Evolutionary conservation across 176 grass and related monocot species (phyloP).

Genomic region (Poa annua): DNA sequence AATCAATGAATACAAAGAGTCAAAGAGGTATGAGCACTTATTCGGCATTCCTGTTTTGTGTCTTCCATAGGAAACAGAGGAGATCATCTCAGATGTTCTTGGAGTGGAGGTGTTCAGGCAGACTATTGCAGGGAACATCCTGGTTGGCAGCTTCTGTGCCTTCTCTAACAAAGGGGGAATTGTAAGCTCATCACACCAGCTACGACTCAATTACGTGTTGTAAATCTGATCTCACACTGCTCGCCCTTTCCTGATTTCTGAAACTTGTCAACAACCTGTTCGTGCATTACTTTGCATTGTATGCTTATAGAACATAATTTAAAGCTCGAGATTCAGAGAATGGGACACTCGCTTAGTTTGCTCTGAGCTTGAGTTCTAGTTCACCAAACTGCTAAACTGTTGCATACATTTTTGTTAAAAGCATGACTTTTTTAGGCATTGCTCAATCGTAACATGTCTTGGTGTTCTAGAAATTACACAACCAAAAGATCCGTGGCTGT

Average conservation of each 20-base stretch:
- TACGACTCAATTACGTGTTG: not conserved
- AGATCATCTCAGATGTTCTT: conserved; percentile 76
- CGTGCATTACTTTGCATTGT: not conserved
- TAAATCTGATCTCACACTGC: not conserved
- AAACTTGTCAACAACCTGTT: not conserved
- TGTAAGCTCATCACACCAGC: conserved; percentile 43
- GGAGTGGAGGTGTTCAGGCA: conserved; percentile 81
- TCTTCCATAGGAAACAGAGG: conserved; percentile 72
- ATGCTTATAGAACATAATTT: too few relatives aligned
- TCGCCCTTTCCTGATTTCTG: not conserved
- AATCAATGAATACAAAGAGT: not conserved
- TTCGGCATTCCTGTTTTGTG: not conserved
- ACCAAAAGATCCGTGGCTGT: not conserved
- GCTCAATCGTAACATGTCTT: conserved; percentile 15
- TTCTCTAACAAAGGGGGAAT: conserved; percentile 86
- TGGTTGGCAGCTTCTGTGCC: conserved; percentile 78
- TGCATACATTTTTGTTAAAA: not conserved
- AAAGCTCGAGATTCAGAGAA: not conserved
- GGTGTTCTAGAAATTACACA: conserved; percentile 25
- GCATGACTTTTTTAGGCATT: too few relatives aligned
- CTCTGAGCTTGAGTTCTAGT: conserved; percentile 8
- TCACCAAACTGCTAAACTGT: not conserved
- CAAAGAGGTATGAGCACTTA: too few relatives aligned
- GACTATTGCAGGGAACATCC: conserved; percentile 85
- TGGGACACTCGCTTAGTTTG: not conserved